Evolutionary conservation across 352 stramenopile genomes (phyloP).

Genomic region (Phytophthora sansomeana): DNA sequence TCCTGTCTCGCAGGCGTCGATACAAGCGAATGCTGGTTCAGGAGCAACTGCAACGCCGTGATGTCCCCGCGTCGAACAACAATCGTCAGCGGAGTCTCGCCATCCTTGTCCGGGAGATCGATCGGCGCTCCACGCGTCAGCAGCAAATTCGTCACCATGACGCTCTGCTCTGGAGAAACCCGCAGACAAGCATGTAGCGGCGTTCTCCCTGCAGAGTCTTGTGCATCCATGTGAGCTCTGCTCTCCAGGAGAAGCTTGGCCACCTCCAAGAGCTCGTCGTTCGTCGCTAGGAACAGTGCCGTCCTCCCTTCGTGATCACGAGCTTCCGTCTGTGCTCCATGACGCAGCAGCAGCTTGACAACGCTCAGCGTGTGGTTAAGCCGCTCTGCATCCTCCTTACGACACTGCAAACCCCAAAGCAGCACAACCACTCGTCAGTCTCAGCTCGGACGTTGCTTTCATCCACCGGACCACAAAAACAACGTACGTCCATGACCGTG

Average conservation of each 20-base stretch:
- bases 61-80: slow-evolving; percentile 33
- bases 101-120: slow-evolving; percentile 33
- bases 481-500: slow-evolving; percentile 41
- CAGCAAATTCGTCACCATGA: slow-evolving; percentile 41
- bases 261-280: slow-evolving; percentile 43
- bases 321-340: slow-evolving; percentile 36
- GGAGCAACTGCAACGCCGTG: slow-evolving; percentile 34
- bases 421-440: slow-evolving; percentile 2
- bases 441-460: neutral
- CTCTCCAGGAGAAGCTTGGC: slow-evolving; percentile 37
- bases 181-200: slow-evolving; percentile 36
- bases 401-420: slow-evolving; percentile 25
- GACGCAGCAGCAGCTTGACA: slow-evolving; percentile 36
- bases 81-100: slow-evolving; percentile 34
- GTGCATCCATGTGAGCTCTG: slow-evolving; percentile 35
- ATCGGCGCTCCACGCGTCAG: slow-evolving; percentile 32
- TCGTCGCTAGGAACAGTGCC: slow-evolving; percentile 42
- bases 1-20: slow-evolving; percentile 25
- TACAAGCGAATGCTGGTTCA: slow-evolving; percentile 42
- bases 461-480: neutral
- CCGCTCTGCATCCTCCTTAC: slow-evolving; percentile 40
- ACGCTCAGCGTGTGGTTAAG: slow-evolving; percentile 36
- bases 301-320: slow-evolving; percentile 42
- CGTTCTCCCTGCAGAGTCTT: slow-evolving; percentile 33
- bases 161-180: slow-evolving; percentile 28